Conservation (phyloP, 208 protist species). For the Trypanosoma scelopori region DNA sequence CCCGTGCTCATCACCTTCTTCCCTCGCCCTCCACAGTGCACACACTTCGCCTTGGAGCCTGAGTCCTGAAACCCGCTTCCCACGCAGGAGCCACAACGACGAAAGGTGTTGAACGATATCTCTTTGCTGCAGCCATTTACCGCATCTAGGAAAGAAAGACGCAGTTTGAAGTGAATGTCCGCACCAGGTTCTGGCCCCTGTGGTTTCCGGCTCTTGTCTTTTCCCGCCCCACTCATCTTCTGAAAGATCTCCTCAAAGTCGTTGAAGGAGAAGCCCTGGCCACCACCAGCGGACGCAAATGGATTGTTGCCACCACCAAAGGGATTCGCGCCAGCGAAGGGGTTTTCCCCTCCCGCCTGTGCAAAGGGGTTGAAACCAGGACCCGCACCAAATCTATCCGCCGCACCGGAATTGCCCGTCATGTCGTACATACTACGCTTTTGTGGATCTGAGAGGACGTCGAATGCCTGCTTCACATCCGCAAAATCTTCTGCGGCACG, state of each 20-base stretch:
- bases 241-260: conserved; percentile 91
- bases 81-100: conserved; percentile 76
- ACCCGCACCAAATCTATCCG: conserved; percentile 51
- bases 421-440: conserved; percentile 92
- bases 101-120: conserved; percentile 90
- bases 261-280: conserved; percentile 77
- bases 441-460: conserved; percentile 85
- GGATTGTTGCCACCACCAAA: conserved; percentile 52
- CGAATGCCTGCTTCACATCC: conserved; percentile 90
- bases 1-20: conserved; percentile 92
- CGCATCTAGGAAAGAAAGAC: conserved; percentile 78
- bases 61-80: conserved; percentile 84
- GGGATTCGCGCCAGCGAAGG: conserved; percentile 36
- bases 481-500: conserved; percentile 85
- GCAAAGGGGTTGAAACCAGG: conserved; percentile 47
- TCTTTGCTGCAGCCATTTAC: conserved; percentile 88
- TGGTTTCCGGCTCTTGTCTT: conserved; percentile 83
- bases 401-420: conserved; percentile 80
- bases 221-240: conserved; percentile 80
- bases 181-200: conserved; percentile 84
- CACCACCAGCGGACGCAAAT: conserved; percentile 45
- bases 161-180: conserved; percentile 87
- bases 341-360: conserved; percentile 34
- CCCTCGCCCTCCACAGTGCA: conserved; percentile 81
- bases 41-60: conserved; percentile 71